Evolutionary conservation across 768 basidiomycete genomes (phyloP).

Genomic region (Obba rivulosa): DNA sequence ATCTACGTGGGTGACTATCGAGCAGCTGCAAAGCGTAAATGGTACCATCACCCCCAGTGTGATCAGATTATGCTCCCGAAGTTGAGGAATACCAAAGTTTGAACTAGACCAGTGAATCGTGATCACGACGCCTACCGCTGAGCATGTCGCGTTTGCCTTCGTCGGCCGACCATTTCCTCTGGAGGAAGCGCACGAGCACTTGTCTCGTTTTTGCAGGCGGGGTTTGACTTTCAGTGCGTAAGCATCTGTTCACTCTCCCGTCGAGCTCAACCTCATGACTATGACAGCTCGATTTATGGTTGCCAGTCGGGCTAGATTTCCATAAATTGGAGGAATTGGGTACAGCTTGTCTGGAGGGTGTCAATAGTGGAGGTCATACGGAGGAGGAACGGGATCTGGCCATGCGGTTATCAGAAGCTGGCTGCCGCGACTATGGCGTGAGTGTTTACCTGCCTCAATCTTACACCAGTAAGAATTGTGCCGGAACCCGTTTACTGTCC

Average conservation of each 20-base stretch:
- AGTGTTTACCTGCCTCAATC: too few species aligned
- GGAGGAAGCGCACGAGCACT: constrained; percentile 81
- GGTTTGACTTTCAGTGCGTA: constrained; percentile 78
- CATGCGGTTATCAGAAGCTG: constrained; percentile 90
- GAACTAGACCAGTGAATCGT: constrained; percentile 59
- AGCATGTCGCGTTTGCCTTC: constrained; percentile 68
- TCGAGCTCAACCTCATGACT: background rate
- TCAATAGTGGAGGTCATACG: constrained; percentile 68
- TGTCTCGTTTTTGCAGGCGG: constrained; percentile 77
- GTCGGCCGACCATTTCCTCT: constrained; percentile 90
- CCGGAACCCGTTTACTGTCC: too few species aligned
- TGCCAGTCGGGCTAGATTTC: constrained; percentile 85
- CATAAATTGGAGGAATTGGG: constrained; percentile 72
- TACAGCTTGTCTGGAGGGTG: constrained; percentile 83
- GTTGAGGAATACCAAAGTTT: constrained; percentile 7
- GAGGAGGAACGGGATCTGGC: constrained; percentile 89
- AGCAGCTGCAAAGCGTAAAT: constrained; percentile 83
- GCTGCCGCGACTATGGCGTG: constrained; percentile 92
- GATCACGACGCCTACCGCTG: constrained; percentile 60
- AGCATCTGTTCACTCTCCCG: background rate
- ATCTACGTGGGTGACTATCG: constrained; percentile 80
- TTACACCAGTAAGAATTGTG: too few species aligned
- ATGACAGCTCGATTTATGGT: constrained; percentile 79
- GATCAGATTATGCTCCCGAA: too few species aligned
- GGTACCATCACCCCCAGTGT: too few species aligned